Conservation (phyloP, 495 filamentous ascomycete genomes). For the Lophiotrema nucula region DNA sequence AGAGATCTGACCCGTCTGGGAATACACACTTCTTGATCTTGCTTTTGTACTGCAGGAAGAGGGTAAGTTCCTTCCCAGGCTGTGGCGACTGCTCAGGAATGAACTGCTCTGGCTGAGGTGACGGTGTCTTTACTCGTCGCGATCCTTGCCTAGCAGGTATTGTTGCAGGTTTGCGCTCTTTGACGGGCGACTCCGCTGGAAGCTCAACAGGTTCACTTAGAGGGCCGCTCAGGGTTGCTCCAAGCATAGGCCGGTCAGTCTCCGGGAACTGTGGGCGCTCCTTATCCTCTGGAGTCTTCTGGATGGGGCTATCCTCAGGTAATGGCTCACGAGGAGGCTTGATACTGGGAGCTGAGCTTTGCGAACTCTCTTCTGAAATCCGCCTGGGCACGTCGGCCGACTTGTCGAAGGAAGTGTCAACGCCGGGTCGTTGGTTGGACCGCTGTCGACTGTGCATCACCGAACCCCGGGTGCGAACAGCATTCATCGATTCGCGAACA, state of each 20-base stretch:
- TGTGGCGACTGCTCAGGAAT: conserved; percentile 71
- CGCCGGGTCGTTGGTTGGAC: conserved; percentile 49
- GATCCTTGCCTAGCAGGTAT: conserved; percentile 32
- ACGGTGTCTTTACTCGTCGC: conserved; percentile 32
- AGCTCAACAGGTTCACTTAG: conserved; percentile 25
- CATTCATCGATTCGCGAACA: conserved; percentile 86
- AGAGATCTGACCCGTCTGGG: conserved; percentile 77
- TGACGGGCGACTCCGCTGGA: conserved; percentile 16
- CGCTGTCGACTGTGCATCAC: conserved; percentile 63
- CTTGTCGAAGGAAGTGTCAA: conserved; percentile 63
- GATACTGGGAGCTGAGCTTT: conserved; percentile 43
- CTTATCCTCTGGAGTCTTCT: conserved; percentile 62
- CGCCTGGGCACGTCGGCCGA: conserved; percentile 52
- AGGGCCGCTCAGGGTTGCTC: conserved; percentile 32
- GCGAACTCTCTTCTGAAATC: conserved; percentile 61
- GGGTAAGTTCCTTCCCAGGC: conserved; percentile 80
- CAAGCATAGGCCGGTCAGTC: conserved; percentile 22
- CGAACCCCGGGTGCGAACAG: conserved; percentile 76
- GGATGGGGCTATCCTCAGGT: conserved; percentile 47
- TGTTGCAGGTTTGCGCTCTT: conserved; percentile 10
- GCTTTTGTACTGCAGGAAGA: conserved; percentile 96
- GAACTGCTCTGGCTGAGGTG: conserved; percentile 53
- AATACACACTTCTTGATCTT: conserved; percentile 96
- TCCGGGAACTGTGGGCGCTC: conserved; percentile 44
- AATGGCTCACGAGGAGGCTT: conserved; percentile 37